A percentile compares a stretch with the other conserved stretches of the same genome.
Conservation (phyloP, 2,329 filamentous ascomycete species). For the Pseudogymnoascus sp. region DNA sequence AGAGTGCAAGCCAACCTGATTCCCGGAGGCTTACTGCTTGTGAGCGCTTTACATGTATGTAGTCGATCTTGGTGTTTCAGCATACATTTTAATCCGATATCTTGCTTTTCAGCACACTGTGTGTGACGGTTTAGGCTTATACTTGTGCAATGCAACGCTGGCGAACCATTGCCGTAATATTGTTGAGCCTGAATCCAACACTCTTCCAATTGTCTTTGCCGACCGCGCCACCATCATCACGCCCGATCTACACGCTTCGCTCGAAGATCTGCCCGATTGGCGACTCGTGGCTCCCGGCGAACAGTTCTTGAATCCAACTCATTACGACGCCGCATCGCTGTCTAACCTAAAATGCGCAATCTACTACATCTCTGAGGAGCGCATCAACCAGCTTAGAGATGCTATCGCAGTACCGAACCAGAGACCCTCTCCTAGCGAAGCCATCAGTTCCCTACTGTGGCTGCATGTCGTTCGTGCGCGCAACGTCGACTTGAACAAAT, state of each 20-base stretch:
- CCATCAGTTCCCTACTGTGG: neutral
- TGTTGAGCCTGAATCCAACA: neutral
- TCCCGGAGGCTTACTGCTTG: neutral
- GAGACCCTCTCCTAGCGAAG: neutral
- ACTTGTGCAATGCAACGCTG: neutral
- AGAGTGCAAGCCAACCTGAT: constrained; percentile 5
- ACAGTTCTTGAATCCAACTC: constrained; percentile 1
- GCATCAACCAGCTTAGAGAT: neutral
- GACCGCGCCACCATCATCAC: neutral
- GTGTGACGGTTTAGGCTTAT: neutral
- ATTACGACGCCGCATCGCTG: neutral
- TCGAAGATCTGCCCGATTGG: constrained; percentile 1
- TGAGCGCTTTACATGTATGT: constrained; percentile 7
- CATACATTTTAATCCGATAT: neutral
- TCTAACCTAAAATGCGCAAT: neutral
- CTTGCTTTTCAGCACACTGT: neutral
- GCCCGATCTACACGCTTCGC: neutral
- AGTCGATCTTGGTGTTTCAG: neutral
- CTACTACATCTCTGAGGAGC: neutral
- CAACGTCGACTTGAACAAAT: neutral
- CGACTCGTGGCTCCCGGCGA: neutral
- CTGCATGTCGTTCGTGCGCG: constrained; percentile 4
- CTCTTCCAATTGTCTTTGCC: neutral
- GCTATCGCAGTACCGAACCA: neutral
- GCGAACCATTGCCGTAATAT: neutral